Percentiles rank a stretch among this genome's conserved stretches.
Conservation (phyloP, 2,329 filamentous ascomycete genomes). For the Fusarium sp. region DNA sequence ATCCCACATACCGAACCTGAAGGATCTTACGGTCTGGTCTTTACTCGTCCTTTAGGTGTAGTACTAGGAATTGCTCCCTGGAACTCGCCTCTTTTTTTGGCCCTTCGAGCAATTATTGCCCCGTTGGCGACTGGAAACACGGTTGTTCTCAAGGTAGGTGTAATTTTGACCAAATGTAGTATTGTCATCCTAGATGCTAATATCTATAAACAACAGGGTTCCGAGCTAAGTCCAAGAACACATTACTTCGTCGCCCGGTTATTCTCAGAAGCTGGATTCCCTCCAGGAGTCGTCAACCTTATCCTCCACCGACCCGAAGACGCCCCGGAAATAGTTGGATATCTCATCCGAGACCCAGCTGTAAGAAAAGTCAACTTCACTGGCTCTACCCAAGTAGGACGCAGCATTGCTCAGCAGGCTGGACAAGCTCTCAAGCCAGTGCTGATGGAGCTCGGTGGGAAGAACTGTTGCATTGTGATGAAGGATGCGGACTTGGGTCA, state of each 20-base stretch:
- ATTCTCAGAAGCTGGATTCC: neutral
- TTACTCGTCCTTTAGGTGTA: neutral
- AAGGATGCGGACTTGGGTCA: neutral
- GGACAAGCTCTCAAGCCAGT: neutral
- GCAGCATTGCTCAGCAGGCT: neutral
- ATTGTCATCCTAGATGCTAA: neutral
- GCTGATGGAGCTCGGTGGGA: neutral
- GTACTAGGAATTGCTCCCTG: neutral
- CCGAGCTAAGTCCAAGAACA: neutral
- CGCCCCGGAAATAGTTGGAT: neutral
- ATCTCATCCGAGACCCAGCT: neutral
- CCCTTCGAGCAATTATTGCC: neutral
- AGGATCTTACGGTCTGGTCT: neutral
- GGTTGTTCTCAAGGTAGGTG: neutral
- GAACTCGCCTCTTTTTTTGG: neutral
- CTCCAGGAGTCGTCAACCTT: neutral
- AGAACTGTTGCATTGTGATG: neutral
- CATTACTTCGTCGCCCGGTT: neutral
- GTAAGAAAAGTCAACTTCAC: neutral
- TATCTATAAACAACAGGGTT: neutral
- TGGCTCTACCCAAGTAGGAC: neutral
- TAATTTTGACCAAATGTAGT: fast-evolving
- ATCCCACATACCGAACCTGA: neutral
- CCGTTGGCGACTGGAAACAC: neutral
- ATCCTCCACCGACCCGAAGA: neutral